Evolutionary conservation across 1,284 basidiomycete genomes (phyloP).

Genomic region (Puccinia brachypodii): DNA sequence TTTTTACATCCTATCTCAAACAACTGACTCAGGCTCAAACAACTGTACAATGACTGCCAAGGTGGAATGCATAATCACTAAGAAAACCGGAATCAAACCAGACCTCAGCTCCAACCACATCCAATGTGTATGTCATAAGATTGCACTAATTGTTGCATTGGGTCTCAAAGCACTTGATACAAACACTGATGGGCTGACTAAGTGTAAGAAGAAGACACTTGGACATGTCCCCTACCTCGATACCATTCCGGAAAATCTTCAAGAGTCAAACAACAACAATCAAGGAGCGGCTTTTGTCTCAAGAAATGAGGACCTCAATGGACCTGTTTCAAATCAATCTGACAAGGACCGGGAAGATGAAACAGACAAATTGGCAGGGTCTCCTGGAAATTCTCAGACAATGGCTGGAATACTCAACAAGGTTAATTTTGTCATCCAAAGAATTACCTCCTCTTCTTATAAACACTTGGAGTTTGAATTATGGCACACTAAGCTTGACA

Average conservation of each 20-base stretch:
- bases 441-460: too few relatives aligned
- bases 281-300: too few relatives aligned
- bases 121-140: neutral
- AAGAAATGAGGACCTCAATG: too few relatives aligned
- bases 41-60: neutral
- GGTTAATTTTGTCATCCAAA: too few relatives aligned
- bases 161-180: neutral
- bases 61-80: neutral
- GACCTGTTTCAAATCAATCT: too few relatives aligned
- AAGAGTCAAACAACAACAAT: too few relatives aligned
- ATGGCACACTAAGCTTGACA: too few relatives aligned
- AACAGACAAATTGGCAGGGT: too few relatives aligned
- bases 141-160: neutral
- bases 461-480: too few relatives aligned
- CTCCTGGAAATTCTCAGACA: too few relatives aligned
- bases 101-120: neutral
- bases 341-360: too few relatives aligned
- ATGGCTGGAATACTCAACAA: too few relatives aligned
- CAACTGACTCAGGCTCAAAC: neutral
- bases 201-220: neutral
- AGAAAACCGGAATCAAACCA: neutral
- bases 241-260: neutral
- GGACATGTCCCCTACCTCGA: neutral
- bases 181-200: neutral
- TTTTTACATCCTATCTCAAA: constrained; percentile 12